Percentiles rank a stretch among this genome's conserved stretches.
These are phyloP conservation scores for Diaporthe australafricana DNA, from an alignment of 2,329 filamentous ascomycete genomes.

Conservation along the genomic window DNA sequence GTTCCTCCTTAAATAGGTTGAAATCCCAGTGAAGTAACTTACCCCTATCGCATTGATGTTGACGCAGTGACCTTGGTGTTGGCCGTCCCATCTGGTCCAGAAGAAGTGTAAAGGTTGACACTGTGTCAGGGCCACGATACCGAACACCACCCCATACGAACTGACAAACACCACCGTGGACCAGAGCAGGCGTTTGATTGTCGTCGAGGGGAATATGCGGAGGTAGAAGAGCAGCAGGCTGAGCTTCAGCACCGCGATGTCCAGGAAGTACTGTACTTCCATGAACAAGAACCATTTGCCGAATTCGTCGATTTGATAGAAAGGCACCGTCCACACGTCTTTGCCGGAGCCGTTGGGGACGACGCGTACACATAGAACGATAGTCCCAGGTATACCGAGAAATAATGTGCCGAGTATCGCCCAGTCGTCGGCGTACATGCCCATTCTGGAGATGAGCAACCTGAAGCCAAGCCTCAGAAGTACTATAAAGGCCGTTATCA, in stretches of 20 bases:
- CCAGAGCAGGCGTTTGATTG: slow-evolving; percentile 26
- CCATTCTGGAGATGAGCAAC: slow-evolving; percentile 22
- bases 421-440: slow-evolving; percentile 39
- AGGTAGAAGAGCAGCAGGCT: slow-evolving; percentile 34
- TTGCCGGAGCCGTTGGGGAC: slow-evolving; percentile 41
- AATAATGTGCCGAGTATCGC: slow-evolving; percentile 31
- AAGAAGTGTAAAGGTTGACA: slow-evolving; percentile 53
- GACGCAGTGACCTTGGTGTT: slow-evolving; percentile 53
- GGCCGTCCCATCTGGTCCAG: slow-evolving; percentile 56
- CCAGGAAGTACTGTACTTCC: slow-evolving; percentile 38
- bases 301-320: slow-evolving; percentile 42
- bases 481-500: slow-evolving; percentile 25
- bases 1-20: no score
- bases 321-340: slow-evolving; percentile 45
- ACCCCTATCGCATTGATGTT: slow-evolving; percentile 50
- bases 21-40: no score
- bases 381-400: slow-evolving; percentile 35
- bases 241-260: slow-evolving; percentile 29
- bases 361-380: slow-evolving; percentile 30
- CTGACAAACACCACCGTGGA: slow-evolving; percentile 20
- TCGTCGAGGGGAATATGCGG: slow-evolving; percentile 24
- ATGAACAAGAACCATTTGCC: slow-evolving; percentile 43
- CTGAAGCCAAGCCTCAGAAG: slow-evolving; percentile 37
- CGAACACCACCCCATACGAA: slow-evolving; percentile 45
- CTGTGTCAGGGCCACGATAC: slow-evolving; percentile 49